These are phyloP conservation scores for Liriodendron chinense DNA, from an alignment of 164 flowering plant genomes.

Conservation along the genomic window DNA sequence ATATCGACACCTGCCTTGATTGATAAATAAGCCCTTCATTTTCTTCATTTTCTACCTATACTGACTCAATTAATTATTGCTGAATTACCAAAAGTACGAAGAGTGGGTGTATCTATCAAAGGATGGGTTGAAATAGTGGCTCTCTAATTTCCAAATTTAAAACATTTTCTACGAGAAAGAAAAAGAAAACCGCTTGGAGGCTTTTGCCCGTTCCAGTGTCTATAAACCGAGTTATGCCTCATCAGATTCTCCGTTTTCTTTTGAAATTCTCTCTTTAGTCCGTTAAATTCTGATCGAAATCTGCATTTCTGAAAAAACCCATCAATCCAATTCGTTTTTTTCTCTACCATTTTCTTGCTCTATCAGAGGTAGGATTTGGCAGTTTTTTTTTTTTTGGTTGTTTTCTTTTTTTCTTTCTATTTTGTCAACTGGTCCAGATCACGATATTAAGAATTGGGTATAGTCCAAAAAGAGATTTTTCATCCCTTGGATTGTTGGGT, in stretches of 20 bases:
- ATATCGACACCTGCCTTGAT: too few relatives aligned
- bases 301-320: background rate
- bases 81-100: too few relatives aligned
- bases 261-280: background rate
- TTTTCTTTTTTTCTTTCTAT: background rate
- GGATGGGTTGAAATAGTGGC: background rate
- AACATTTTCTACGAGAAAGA: background rate
- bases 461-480: constrained; percentile 1
- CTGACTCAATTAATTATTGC: too few relatives aligned
- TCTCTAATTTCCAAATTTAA: too few relatives aligned
- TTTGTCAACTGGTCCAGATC: constrained; percentile 10
- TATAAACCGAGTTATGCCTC: background rate
- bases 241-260: background rate
- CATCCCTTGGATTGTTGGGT: constrained; percentile 4
- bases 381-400: background rate
- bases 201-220: constrained; percentile 1
- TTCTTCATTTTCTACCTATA: too few relatives aligned
- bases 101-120: too few relatives aligned
- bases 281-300: background rate
- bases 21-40: too few relatives aligned
- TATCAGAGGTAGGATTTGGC: background rate
- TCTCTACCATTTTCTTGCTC: background rate
- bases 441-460: constrained; percentile 2
- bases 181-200: constrained; percentile 6
- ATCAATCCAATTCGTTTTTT: background rate